Percentiles rank a stretch among this genome's conserved stretches.
phyloP scores from a whole-genome alignment of 768 basidiomycete species.

The Boletus huronensis region DNA sequence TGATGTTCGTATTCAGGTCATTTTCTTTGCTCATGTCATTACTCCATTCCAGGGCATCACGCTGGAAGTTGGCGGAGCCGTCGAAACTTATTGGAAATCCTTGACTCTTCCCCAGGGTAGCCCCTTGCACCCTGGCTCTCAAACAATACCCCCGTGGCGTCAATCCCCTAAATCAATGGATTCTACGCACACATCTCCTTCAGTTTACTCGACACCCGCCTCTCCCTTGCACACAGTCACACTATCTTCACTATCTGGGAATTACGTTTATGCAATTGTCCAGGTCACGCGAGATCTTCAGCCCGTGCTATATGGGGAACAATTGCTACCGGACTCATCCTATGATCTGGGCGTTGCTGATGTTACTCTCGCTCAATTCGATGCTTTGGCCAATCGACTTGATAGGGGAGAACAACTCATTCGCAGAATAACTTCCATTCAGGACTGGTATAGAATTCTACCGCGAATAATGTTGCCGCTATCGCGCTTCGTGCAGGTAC shows the following conservation, averaged over 20 bases:
- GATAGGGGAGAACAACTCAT: constrained; percentile 42
- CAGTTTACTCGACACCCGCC: constrained; percentile 50
- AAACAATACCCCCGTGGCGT: constrained; percentile 36
- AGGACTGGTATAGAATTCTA: constrained; percentile 47
- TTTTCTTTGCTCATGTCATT: constrained; percentile 83
- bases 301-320: constrained; percentile 82
- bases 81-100: constrained; percentile 99
- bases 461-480: constrained; percentile 66
- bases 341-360: constrained; percentile 82
- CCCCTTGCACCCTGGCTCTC: constrained; percentile 32
- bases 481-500: constrained; percentile 70
- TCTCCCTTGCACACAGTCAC: constrained; percentile 60
- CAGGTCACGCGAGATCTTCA: constrained; percentile 91
- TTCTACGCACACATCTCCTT: constrained; percentile 71
- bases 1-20: constrained; percentile 50
- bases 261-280: constrained; percentile 78
- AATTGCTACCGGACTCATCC: constrained; percentile 66
- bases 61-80: constrained; percentile 88
- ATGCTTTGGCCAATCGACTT: constrained; percentile 51
- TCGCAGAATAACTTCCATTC: constrained; percentile 26
- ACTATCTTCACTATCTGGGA: constrained; percentile 87
- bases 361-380: constrained; percentile 79
- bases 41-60: constrained; percentile 90
- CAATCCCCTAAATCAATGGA: constrained; percentile 37
- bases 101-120: constrained; percentile 30